Evolutionary conservation across 495 filamentous ascomycete species (phyloP).

Genomic region (Tetracladium setigerum): DNA sequence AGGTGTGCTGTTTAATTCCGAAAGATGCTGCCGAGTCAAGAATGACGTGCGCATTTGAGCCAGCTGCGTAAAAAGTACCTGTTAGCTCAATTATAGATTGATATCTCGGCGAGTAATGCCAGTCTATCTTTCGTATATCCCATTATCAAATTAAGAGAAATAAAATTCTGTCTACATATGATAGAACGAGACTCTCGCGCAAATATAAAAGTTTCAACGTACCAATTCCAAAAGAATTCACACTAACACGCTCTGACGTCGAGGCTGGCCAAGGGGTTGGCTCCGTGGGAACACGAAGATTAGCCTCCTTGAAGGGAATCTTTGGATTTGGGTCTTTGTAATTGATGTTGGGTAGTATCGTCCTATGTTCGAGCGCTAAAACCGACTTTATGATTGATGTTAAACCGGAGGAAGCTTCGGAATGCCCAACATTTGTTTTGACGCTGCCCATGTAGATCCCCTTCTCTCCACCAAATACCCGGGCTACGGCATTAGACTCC

Average conservation of each 20-base stretch:
- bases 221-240: conserved; percentile 32
- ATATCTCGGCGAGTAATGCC: no score
- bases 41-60: neutral
- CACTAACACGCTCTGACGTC: conserved; percentile 3
- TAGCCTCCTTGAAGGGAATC: conserved; percentile 27
- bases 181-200: no score
- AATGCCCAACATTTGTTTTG: conserved; percentile 49
- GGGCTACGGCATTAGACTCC: conserved; percentile 45
- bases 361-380: conserved; percentile 46
- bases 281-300: conserved; percentile 20
- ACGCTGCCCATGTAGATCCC: conserved; percentile 19
- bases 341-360: conserved; percentile 36
- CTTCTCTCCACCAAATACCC: conserved; percentile 46
- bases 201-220: no score
- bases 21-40: conserved; percentile 21
- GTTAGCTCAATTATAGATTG: no score
- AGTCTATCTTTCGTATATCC: no score
- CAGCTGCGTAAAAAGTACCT: neutral
- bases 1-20: neutral
- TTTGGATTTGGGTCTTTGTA: conserved; percentile 27
- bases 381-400: conserved; percentile 47
- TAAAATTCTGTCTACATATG: no score
- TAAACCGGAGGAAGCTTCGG: conserved; percentile 47
- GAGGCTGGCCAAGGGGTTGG: conserved; percentile 10
- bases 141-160: no score